These are phyloP conservation scores for Malus asiatica DNA, from an alignment of 306 rosid genomes.

Conservation along the genomic window DNA sequence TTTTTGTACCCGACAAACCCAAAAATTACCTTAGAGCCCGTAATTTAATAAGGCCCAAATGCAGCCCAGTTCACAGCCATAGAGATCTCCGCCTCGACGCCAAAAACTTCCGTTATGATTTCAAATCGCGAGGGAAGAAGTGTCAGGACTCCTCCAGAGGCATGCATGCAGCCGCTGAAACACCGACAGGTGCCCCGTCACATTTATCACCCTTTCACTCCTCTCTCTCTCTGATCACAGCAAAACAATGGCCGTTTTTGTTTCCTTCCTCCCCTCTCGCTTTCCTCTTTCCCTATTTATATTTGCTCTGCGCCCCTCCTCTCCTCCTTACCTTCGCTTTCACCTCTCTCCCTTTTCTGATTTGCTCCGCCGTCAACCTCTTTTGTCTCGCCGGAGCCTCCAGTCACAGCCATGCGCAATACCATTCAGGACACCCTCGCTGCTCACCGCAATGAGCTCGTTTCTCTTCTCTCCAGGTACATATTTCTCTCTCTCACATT, in stretches of 20 bases:
- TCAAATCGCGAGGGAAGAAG: slow-evolving; percentile 10
- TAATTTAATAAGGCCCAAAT: not conserved
- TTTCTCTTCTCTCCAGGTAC: slow-evolving; percentile 39
- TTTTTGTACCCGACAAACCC: not conserved
- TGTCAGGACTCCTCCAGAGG: not conserved
- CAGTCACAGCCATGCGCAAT: slow-evolving; percentile 19
- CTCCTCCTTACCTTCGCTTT: not conserved
- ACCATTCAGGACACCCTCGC: slow-evolving; percentile 26
- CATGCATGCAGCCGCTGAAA: slow-evolving; percentile 5
- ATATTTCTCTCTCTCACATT: not conserved
- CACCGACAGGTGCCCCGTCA: slow-evolving; percentile 16
- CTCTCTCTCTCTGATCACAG: not conserved
- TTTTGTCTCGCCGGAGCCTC: not conserved
- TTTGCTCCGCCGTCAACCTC: not conserved
- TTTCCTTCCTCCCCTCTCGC: not conserved
- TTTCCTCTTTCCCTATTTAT: not conserved
- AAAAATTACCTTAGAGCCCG: too few relatives aligned
- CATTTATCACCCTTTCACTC: not conserved
- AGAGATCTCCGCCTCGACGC: not conserved
- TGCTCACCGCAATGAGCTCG: slow-evolving; percentile 22
- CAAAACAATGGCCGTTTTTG: slow-evolving; percentile 16
- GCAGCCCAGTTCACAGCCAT: not conserved
- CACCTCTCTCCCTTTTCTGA: not conserved
- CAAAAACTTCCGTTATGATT: slow-evolving; percentile 6
- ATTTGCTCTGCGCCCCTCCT: not conserved